Conservation (phyloP, 2,329 filamentous ascomycete species). For the Alternaria incomplexa region DNA sequence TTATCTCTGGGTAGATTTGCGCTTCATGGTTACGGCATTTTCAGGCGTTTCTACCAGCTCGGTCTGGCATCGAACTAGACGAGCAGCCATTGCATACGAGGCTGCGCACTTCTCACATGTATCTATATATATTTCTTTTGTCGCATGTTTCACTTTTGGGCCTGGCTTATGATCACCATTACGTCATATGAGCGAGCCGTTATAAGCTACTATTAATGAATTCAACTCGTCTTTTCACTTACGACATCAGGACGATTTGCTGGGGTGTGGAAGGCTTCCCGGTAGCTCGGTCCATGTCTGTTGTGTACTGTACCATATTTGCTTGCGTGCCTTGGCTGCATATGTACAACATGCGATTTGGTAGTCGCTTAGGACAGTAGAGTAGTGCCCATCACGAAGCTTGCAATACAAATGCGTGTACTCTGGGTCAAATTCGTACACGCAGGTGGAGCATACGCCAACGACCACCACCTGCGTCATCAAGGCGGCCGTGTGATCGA, state of each 20-base stretch:
- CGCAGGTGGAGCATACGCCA: not conserved
- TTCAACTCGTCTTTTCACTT: not conserved
- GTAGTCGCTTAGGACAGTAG: slow-evolving; percentile 7
- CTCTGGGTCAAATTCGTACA: not conserved
- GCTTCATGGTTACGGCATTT: slow-evolving; percentile 7
- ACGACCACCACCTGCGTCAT: not conserved
- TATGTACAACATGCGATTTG: slow-evolving; percentile 23
- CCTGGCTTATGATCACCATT: slow-evolving; percentile 1
- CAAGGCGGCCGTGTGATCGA: not conserved
- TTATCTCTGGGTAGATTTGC: slow-evolving; percentile 62
- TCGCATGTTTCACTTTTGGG: not conserved
- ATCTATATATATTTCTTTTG: slow-evolving; percentile 12
- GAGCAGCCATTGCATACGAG: slow-evolving; percentile 13
- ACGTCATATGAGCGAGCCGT: not conserved
- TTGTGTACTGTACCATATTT: slow-evolving; percentile 5
- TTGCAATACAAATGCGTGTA: not conserved
- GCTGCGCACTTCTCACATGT: slow-evolving; percentile 11
- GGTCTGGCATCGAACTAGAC: slow-evolving; percentile 6
- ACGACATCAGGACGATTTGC: not conserved
- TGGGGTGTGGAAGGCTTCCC: not conserved
- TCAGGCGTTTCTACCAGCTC: slow-evolving; percentile 21
- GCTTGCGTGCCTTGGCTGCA: slow-evolving; percentile 20
- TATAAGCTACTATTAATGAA: slow-evolving; percentile 19
- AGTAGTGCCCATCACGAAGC: not conserved
- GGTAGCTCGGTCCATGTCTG: slow-evolving; percentile 5